Evolutionary conservation across 768 basidiomycete species (phyloP), one percentile per base, ranked within the genome.

Genomic region (Chalciporus chontae): DNA sequence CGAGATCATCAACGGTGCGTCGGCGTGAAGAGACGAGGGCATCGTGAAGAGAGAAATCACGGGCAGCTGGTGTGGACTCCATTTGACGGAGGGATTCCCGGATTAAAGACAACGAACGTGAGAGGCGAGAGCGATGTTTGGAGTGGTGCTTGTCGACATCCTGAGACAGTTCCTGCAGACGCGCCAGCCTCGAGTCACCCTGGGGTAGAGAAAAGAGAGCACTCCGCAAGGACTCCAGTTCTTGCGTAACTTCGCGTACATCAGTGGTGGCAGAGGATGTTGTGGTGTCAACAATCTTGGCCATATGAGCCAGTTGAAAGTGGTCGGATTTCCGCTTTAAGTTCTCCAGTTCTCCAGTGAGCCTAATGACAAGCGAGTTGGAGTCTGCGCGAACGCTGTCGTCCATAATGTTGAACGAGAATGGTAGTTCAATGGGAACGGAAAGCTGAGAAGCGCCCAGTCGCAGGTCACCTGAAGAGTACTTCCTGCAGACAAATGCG

Each of bases 361-460:
- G 74, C 50, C 77, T 71, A 70, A 90, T 80, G 43, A 81, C 70
- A 57, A 80, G 81, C n/a, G 78, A 67, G 63, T 92, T 90, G 40
- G 78, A 77, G 62, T 89, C 83, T 11, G 77, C 63, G 26, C 90
- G 83, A 50, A 90, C 83, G 47, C 72, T 70, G 37, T 79, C 77
- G 61, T 94, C 85, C 32, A 93, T 69, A 36, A 70, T 67, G 32
- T 73, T 54, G 29, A 82, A 69, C 49, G 86, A 80, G 59, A 89
- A 76, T 3, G 83, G 80, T 14, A 78, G 61, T 45, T 76, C 74
- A 14, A 73, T 53, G 9, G 64, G 29, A 37, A 60, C 50, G 5
- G 65, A 62, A 29, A 70, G 58, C 45, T 67, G 69, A 19, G 72
- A 50, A 36, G 61, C 52, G 15, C 66, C 70, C 7, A 74, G 60